phyloP scores from a whole-genome alignment of 805 yeast species.

The Yarrowia sp. region DNA sequence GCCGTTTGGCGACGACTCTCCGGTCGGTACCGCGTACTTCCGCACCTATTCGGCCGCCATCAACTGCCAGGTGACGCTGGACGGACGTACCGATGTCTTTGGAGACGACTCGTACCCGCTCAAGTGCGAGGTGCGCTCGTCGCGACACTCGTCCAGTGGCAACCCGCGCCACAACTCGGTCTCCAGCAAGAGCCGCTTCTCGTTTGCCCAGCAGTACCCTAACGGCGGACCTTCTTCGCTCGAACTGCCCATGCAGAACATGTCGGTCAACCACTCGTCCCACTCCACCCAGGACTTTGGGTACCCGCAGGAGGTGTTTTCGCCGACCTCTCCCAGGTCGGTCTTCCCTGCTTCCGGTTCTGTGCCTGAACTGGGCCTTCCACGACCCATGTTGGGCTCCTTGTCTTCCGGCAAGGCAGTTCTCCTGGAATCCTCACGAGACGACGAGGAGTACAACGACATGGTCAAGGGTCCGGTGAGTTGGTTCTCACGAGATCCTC shows the following conservation, averaged over 20 bases:
- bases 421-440: conserved; percentile 2
- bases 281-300: conserved; percentile 14
- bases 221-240: conserved; percentile 5
- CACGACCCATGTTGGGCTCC: conserved; percentile 17
- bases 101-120: conserved; percentile 8
- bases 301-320: conserved; percentile 29
- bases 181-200: conserved; percentile 12
- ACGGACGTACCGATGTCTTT: conserved; percentile 18
- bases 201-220: conserved; percentile 21
- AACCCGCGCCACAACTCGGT: conserved; percentile 22
- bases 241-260: conserved; percentile 26
- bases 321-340: conserved; percentile 35
- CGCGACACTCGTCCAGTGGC: conserved; percentile 16
- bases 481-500: conserved; percentile 25
- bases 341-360: conserved; percentile 30
- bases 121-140: conserved; percentile 22
- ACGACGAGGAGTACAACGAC: conserved; percentile 29
- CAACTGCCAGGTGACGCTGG: conserved; percentile 18
- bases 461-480: conserved; percentile 28
- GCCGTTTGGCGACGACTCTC: conserved; percentile 31
- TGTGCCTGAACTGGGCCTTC: conserved; percentile 18
- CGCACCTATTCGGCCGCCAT: conserved; percentile 29
- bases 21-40: conserved; percentile 37
- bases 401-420: conserved; percentile 26
- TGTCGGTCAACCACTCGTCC: conserved; percentile 16